Base-by-base conservation (phyloP, 768 basidiomycete species). In the Hericium coralloides region DNA sequence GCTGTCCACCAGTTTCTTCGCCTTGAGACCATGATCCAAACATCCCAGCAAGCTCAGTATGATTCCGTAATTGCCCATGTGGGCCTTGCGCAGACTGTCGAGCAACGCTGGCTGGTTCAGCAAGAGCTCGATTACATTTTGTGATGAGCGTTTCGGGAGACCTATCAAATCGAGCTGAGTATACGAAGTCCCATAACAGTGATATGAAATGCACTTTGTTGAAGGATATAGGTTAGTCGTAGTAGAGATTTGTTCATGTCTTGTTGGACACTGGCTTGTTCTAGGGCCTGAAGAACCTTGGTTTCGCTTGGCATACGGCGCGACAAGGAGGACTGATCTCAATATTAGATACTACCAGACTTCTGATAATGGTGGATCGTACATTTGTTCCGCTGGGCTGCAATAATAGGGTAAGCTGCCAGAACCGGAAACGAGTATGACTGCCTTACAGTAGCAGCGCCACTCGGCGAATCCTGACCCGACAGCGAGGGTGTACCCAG, bases 41-140 rank as follows among this genome's bases (percentile, higher is more conserved):
- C 87, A 93, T n/a, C 95, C 95, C 6, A 98, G 76, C 49, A 99
- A 77, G 65, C 92, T 92, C 31, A 98, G 80, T 41, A 99, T 86
- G 43, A 95, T 75, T 52, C 92, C 84, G 67, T 97, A 99, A 62
- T 89, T 93, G 47, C 97, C 97, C 76, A 87, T 82, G 61, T 95
- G 82, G 1, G 95, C 95, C 65, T 88, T 95, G 49, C 92, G 84
- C 14, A 97, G 75, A 64, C 85, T 89, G 55, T 98, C 93, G 38
- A 98, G 73, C 1, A 98, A 73, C 0, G 81, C 70, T 0, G 94
- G 87, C 39, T 92, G 85, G 0, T 81, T 76, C 69, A 95, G 83
- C 3, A 99, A 79, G 17, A 97, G 77, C 59, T 89, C 84, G 31
- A 98, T 88, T 0, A 91, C 92, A 8, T 87, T 87, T 60, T 89